Percentiles rank a stretch among this genome's conserved stretches.
Conservation (phyloP, 164 flowering plant genomes). For the Santalum album region DNA sequence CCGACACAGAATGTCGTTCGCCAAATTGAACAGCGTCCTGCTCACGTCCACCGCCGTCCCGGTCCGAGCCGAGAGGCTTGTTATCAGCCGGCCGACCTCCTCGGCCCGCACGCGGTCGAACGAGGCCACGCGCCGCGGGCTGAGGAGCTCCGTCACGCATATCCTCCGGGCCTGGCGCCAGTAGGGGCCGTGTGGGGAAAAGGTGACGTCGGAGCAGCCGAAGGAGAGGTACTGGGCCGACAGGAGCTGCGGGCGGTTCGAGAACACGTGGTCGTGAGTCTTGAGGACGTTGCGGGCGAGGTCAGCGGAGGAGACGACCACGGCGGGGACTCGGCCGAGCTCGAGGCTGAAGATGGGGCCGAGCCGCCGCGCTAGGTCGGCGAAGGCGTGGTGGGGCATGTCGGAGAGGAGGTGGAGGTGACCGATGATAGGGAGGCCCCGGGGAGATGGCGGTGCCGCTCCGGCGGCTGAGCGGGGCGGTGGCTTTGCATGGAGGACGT, state of each 20-base stretch:
- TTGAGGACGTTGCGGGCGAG: constrained; percentile 33
- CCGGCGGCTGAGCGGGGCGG: no score
- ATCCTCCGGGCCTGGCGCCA: constrained; percentile 50
- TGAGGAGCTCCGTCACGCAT: constrained; percentile 42
- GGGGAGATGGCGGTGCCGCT: no score
- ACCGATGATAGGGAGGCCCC: no score
- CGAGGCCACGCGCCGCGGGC: constrained; percentile 27
- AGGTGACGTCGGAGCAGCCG: constrained; percentile 48
- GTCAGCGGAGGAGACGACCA: constrained; percentile 42
- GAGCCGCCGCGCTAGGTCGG: background rate
- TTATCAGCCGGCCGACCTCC: constrained; percentile 25
- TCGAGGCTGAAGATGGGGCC: constrained; percentile 23
- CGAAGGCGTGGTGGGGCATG: no score
- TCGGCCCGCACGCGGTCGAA: constrained; percentile 31
- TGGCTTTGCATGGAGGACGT: no score
- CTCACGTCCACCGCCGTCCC: constrained; percentile 28
- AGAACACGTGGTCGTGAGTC: constrained; percentile 39
- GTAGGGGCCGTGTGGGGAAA: constrained; percentile 42
- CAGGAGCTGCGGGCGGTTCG: constrained; percentile 34
- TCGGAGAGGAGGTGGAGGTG: no score
- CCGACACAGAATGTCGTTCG: constrained; percentile 47
- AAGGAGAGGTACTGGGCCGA: constrained; percentile 44
- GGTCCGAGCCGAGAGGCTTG: constrained; percentile 6
- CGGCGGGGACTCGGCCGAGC: constrained; percentile 41
- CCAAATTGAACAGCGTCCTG: constrained; percentile 20